These are phyloP conservation scores for Trichoderma sp. DNA, from an alignment of 2,329 filamentous ascomycete genomes.

Conservation along the genomic window DNA sequence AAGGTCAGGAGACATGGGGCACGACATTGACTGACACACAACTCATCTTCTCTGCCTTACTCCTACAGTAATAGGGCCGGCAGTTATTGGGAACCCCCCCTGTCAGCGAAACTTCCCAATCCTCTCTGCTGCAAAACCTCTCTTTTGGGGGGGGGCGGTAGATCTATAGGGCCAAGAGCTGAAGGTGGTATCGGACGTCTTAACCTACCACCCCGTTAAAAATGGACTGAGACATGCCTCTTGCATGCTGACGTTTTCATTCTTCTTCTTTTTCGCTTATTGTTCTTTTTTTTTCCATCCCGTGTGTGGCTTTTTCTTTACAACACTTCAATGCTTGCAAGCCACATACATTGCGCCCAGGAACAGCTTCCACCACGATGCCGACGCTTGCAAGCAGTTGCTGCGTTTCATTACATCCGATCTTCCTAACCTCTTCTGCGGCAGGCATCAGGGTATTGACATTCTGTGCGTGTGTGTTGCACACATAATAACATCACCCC, in stretches of 20 bases:
- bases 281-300: no score
- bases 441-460: neutral
- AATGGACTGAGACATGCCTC: neutral
- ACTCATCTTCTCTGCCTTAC: neutral
- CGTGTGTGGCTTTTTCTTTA: neutral
- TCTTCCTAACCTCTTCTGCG: neutral
- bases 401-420: conserved; percentile 1
- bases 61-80: neutral
- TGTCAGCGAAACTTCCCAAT: neutral
- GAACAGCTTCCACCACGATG: neutral
- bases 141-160: neutral
- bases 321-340: neutral
- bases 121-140: neutral
- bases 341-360: neutral
- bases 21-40: neutral
- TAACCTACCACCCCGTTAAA: neutral
- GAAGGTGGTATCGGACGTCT: neutral
- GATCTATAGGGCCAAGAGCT: neutral
- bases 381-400: neutral
- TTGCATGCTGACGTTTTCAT: neutral
- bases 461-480: neutral
- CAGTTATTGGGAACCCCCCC: neutral
- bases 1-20: neutral
- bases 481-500: neutral
- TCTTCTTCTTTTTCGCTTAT: no score